Evolutionary conservation across 148 eudicot genomes (phyloP), one percentile per base, ranked within the genome.

Genomic region (Polygonum maritimum): DNA sequence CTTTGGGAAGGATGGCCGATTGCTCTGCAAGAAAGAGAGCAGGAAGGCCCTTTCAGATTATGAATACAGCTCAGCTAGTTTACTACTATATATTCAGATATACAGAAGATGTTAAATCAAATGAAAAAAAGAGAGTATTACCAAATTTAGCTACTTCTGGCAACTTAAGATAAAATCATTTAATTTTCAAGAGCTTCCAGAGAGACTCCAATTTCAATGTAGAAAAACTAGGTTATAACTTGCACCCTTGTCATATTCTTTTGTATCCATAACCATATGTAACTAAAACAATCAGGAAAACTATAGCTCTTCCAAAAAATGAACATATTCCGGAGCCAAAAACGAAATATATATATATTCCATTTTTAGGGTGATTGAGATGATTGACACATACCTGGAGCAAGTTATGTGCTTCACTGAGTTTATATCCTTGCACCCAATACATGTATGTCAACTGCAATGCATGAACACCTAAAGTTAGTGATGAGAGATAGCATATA

Each of bases 371-470:
- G 19, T 51, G 57, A 51, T 51, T 51, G 33, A 33, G 63, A 57
- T 14, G 63, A 72, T 55, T 62, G 10, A 62, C 51, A 76, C 77
- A 39, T 86, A 94, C 98, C 93, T 82, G 83, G 57, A 94, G 83
- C 82, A 92, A 81, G 63, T 41, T 76, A 84, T 81, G 83, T 74
- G 97, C 97, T 76, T 90, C 90, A 36, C 77, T 84, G 38, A 94
- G 88, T 76, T 72, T 85, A 79, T 92, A 92, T 49, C 96, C 97
- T 81, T 86, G 97, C 75, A 92, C 79, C 97, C 97, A 94, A 74
- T 87, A 94, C 97, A 94, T 92, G 86, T 94, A 94, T 60, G 98
- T 92, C 80, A 94, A 74, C 98, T 94, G 91, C 75, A 80, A 84
- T 54, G 19, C 63, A 57, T 8, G 33, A 57, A 57, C 33, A 57